Percentiles rank a stretch among this genome's conserved stretches.
phyloP scores from a whole-genome alignment of 148 eudicot species.

The Camellia japonica region DNA sequence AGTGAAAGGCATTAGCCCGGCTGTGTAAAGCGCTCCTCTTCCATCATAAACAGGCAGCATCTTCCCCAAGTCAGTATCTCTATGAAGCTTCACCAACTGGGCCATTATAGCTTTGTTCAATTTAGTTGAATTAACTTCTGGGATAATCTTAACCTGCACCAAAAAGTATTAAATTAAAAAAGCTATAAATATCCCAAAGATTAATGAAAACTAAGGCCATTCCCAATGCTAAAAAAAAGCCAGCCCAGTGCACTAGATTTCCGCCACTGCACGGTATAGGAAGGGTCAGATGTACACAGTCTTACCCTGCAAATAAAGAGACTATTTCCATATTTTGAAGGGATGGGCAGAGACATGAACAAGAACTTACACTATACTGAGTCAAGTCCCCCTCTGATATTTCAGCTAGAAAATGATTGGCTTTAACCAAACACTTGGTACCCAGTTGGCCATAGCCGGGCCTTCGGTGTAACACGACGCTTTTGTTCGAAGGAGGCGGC shows the following conservation, averaged over 20 bases:
- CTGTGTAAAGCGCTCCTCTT: constrained; percentile 52
- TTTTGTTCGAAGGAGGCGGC: constrained; percentile 32
- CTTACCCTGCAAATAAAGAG: too few relatives aligned
- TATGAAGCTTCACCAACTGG: constrained; percentile 53
- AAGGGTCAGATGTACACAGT: too few relatives aligned
- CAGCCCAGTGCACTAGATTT: background rate
- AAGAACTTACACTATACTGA: constrained; percentile 58
- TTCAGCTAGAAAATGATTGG: constrained; percentile 63
- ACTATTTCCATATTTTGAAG: too few relatives aligned
- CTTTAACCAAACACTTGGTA: constrained; percentile 60
- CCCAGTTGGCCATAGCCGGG: constrained; percentile 67
- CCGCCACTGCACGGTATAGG: too few relatives aligned
- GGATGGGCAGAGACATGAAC: background rate
- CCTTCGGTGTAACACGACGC: constrained; percentile 47
- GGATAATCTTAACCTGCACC: constrained; percentile 55
- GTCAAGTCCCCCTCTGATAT: constrained; percentile 49
- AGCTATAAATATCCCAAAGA: background rate
- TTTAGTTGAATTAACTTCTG: constrained; percentile 51
- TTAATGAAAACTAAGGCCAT: background rate
- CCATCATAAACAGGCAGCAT: constrained; percentile 73
- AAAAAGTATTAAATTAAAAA: constrained; percentile 1
- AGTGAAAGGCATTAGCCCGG: constrained; percentile 57
- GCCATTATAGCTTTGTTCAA: constrained; percentile 58
- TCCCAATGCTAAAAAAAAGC: background rate
- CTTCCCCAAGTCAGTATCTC: constrained; percentile 54